A percentile compares a stretch with the other conserved stretches of the same genome.
Evolutionary conservation across 305 asterid genomes (phyloP).

Genomic region (Rubia balearica): DNA sequence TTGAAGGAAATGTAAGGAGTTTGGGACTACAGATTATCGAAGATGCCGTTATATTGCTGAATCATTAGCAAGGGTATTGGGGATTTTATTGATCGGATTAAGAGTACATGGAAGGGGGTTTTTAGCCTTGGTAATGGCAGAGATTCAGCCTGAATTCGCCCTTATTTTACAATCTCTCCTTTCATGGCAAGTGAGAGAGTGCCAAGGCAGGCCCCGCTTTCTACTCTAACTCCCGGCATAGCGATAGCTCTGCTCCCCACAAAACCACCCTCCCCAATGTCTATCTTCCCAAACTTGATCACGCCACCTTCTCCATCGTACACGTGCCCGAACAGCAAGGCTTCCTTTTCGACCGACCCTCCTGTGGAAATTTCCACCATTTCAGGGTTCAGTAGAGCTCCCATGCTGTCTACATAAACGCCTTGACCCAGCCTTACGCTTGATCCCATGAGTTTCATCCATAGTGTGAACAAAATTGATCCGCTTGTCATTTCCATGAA

Average conservation of each 20-base stretch:
- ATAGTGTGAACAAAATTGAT: conserved; percentile 43
- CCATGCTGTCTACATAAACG: conserved; percentile 75
- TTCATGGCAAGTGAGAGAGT: conserved; percentile 86
- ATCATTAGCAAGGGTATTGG: neutral
- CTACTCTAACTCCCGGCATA: conserved; percentile 86
- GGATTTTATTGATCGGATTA: conserved; percentile 15
- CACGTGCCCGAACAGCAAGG: conserved; percentile 68
- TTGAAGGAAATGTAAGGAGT: neutral
- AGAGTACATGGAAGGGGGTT: conserved; percentile 2
- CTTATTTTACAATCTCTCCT: conserved; percentile 50
- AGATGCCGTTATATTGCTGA: conserved; percentile 10
- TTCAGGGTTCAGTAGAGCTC: conserved; percentile 78
- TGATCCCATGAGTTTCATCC: conserved; percentile 88
- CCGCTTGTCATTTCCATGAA: conserved; percentile 69
- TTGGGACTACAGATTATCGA: neutral
- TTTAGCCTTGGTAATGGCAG: neutral
- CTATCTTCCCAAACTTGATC: conserved; percentile 73
- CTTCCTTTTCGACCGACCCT: conserved; percentile 69
- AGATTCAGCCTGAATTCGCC: conserved; percentile 18
- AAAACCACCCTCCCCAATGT: conserved; percentile 60
- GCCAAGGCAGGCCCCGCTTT: conserved; percentile 48
- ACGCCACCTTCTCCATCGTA: conserved; percentile 77
- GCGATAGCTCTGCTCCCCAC: conserved; percentile 70
- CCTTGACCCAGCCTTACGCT: conserved; percentile 44
- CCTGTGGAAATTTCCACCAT: conserved; percentile 68